phyloP scores from a whole-genome alignment of 306 rosid genomes.

The Oemleria cerasiformis region DNA sequence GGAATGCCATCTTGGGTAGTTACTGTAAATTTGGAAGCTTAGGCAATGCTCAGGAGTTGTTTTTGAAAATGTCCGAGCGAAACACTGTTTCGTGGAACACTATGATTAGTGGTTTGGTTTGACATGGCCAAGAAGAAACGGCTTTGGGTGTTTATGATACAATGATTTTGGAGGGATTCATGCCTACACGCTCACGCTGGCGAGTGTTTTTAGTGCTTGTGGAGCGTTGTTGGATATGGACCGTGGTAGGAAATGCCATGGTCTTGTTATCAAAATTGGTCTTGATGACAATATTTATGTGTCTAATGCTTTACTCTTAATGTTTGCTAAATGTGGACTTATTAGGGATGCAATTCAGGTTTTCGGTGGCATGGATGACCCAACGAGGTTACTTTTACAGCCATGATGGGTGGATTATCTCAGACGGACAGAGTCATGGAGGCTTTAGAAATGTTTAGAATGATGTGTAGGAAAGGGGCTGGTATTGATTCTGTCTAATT shows the following conservation, averaged over 20 bases:
- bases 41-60: constrained; percentile 38
- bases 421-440: constrained; percentile 38
- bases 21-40: constrained; percentile 41
- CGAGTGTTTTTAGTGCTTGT: constrained; percentile 65
- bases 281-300: constrained; percentile 54
- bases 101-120: constrained; percentile 48
- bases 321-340: constrained; percentile 63
- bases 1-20: constrained; percentile 60
- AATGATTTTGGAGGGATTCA: constrained; percentile 43
- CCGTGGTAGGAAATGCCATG: constrained; percentile 60
- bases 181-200: constrained; percentile 60
- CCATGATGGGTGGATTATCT: constrained; percentile 57
- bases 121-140: constrained; percentile 43
- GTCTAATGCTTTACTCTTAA: constrained; percentile 50
- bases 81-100: constrained; percentile 66
- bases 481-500: constrained; percentile 59
- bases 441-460: constrained; percentile 50
- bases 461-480: constrained; percentile 58
- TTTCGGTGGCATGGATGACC: constrained; percentile 56
- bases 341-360: constrained; percentile 47
- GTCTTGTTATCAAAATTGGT: constrained; percentile 55
- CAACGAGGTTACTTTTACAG: constrained; percentile 73
- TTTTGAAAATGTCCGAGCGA: constrained; percentile 60
- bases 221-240: constrained; percentile 39
- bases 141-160: constrained; percentile 52